phyloP scores from a whole-genome alignment of 129 eudicot species.

The Artemisia argyi region DNA sequence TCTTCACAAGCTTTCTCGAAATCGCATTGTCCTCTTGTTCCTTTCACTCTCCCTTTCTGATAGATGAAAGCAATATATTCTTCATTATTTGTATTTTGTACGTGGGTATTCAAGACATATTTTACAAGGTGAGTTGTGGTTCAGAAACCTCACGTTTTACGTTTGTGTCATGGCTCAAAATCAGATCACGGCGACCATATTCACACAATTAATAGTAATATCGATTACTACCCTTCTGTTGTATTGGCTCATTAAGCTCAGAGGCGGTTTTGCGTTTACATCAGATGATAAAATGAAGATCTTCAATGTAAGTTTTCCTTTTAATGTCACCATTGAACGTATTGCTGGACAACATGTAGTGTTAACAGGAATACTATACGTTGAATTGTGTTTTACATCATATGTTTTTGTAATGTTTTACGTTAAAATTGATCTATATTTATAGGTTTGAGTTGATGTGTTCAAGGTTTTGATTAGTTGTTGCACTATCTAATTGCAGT shows the following conservation, averaged over 20 bases:
- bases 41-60: slow-evolving; percentile 21
- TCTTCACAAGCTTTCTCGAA: slow-evolving; percentile 18
- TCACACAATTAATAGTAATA: slow-evolving; percentile 58
- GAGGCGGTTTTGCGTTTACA: slow-evolving; percentile 66
- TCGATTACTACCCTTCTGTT: slow-evolving; percentile 50
- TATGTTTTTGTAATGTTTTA: not conserved
- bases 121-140: not conserved
- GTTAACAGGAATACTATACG: too few species aligned
- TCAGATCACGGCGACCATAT: slow-evolving; percentile 28
- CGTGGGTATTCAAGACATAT: not conserved
- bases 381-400: too few species aligned
- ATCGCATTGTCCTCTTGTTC: not conserved
- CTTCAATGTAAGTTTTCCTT: slow-evolving; percentile 53
- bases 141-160: not conserved
- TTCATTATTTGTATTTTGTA: slow-evolving; percentile 13
- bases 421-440: too few species aligned
- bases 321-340: not conserved
- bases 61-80: slow-evolving; percentile 28
- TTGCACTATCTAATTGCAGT: not conserved
- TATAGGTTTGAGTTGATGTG: not conserved
- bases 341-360: not conserved
- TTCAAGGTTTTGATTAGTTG: not conserved
- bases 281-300: slow-evolving; percentile 49
- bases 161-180: slow-evolving; percentile 13
- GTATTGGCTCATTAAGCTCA: slow-evolving; percentile 64